Conservation (phyloP, 2,329 filamentous ascomycete genomes). For the Blastomyces parvus region DNA sequence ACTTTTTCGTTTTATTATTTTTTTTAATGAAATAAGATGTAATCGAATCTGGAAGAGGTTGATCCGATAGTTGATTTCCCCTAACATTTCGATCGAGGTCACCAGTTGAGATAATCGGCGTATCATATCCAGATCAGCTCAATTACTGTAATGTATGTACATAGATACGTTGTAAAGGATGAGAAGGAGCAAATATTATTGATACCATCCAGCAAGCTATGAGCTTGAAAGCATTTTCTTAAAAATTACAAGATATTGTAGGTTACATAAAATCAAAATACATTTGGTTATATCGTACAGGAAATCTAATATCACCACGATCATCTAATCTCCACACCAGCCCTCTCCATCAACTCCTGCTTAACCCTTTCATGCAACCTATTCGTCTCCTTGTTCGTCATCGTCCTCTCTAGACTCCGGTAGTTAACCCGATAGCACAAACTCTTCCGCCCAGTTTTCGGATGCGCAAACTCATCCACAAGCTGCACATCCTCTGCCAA, state of each 20-base stretch:
- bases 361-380: slow-evolving; percentile 61
- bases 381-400: slow-evolving; percentile 77
- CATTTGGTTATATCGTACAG: neutral
- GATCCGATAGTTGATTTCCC: too few relatives aligned
- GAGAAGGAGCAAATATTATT: neutral
- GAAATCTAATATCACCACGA: neutral
- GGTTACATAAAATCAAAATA: neutral
- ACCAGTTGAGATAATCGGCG: too few relatives aligned
- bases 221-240: neutral
- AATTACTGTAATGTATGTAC: neutral
- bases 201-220: neutral
- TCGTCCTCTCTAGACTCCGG: slow-evolving; percentile 77
- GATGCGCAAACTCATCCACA: slow-evolving; percentile 80
- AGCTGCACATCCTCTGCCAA: slow-evolving; percentile 77
- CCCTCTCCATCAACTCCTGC: slow-evolving; percentile 53
- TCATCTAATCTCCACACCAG: slow-evolving; percentile 71
- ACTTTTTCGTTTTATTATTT: neutral
- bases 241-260: neutral
- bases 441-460: slow-evolving; percentile 72
- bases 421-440: slow-evolving; percentile 92
- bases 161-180: neutral
- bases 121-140: too few relatives aligned
- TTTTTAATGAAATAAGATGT: neutral
- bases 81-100: too few relatives aligned
- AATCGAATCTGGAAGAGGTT: neutral